Base-by-base conservation (phyloP, 2,329 filamentous ascomycete species). In the Pseudogymnoascus destructans region DNA sequence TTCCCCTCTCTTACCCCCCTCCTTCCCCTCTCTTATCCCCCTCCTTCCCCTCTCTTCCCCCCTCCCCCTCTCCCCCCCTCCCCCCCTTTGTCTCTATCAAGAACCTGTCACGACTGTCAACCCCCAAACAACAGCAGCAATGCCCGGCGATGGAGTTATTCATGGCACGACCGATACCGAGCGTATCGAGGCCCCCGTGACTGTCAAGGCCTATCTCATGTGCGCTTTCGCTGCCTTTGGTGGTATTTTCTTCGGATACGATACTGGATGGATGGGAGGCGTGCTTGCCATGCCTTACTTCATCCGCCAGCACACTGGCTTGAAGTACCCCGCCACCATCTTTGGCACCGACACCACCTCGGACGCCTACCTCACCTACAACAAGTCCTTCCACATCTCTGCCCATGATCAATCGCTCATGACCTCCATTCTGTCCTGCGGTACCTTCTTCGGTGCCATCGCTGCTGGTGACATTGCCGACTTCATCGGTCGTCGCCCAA, bases 401-500 rank as follows among this genome's bases (percentile, higher is more conserved):
- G 73, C 76, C 8, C 72, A 68, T 59, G 73, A 74, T 55, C 75
- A 79, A 64, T 84, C 81, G 17, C 74, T 86, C 56, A 84, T 90
- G 68, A 83, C 83, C 67, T 90, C 86, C 17, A 89, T 91, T 65
- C 79, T 92, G 55, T 92, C 87, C 30, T 81, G 68, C 68, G 86
- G 86, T 73, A 91, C 87, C 63, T 89, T 92, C 75, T 85, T 90
- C 61, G 88, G 87, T 69, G 84, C 52, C 11, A 55, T 92, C 64
- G 81, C 88, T 62, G 87, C 85, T 59, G 87, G 87, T 75, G 85
- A 87, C 68, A 69, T 90, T 62, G 80, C 87, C 64, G 87, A 91
- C 69, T 78, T 76, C 70, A 82, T 87, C 57, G 87, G 87, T 65
- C 82, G 85, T 70, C 83, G 84, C 66, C 79, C 77, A 69, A 86